Conservation (phyloP, 2,329 filamentous ascomycete species). For the Laburnicola sp. region DNA sequence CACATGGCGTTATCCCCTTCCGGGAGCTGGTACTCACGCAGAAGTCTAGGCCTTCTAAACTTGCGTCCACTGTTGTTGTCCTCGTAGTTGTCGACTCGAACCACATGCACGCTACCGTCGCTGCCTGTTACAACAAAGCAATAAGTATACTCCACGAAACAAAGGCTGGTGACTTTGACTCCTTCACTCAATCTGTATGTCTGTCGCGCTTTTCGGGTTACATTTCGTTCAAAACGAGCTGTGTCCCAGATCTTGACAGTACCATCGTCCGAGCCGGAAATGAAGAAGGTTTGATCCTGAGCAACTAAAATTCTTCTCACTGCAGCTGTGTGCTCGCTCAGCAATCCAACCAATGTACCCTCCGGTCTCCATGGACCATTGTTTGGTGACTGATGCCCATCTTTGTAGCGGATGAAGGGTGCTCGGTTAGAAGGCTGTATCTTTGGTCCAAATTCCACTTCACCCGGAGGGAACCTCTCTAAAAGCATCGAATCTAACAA, state of each 20-base stretch:
- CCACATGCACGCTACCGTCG: slow-evolving; percentile 80
- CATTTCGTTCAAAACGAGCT: slow-evolving; percentile 83
- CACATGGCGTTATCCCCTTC: slow-evolving; percentile 78
- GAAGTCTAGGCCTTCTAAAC: slow-evolving; percentile 74
- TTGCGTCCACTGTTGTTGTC: slow-evolving; percentile 60
- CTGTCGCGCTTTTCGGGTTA: slow-evolving; percentile 83
- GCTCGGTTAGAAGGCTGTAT: slow-evolving; percentile 67
- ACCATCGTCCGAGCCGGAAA: slow-evolving; percentile 90
- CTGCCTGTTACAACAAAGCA: slow-evolving; percentile 88
- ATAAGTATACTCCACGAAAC: slow-evolving; percentile 92
- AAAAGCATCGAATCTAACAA: slow-evolving; percentile 83
- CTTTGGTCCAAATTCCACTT: slow-evolving; percentile 74
- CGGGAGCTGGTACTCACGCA: slow-evolving; percentile 75
- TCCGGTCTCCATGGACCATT: slow-evolving; percentile 78
- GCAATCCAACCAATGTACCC: slow-evolving; percentile 81
- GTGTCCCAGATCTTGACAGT: slow-evolving; percentile 93
- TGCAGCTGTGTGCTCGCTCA: slow-evolving; percentile 81
- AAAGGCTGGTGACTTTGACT: slow-evolving; percentile 75
- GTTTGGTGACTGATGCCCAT: slow-evolving; percentile 51
- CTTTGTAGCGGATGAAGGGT: slow-evolving; percentile 58
- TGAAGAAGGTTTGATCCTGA: slow-evolving; percentile 91
- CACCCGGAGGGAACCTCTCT: slow-evolving; percentile 63
- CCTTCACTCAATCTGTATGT: slow-evolving; percentile 76
- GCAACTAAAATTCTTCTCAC: slow-evolving; percentile 81
- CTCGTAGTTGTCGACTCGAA: slow-evolving; percentile 73